phyloP scores from a whole-genome alignment of 805 yeast genomes.

The Millerago galiae region DNA sequence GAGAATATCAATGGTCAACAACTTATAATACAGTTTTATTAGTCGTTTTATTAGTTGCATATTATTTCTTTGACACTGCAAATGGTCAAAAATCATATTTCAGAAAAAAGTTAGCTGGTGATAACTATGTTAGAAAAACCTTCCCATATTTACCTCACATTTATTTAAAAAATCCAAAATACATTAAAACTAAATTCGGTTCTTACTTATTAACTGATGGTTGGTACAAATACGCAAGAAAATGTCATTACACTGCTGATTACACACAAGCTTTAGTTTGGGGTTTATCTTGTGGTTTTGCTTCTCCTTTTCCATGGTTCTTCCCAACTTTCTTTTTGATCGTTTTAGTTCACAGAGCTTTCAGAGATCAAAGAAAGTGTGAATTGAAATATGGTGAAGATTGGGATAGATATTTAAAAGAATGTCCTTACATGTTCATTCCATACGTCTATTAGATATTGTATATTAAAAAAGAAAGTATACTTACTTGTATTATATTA shows the following conservation, averaged over 20 bases:
- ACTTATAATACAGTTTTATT: slow-evolving; percentile 47
- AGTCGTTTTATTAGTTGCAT: slow-evolving; percentile 55
- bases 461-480: background rate
- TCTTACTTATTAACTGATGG: slow-evolving; percentile 84
- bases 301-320: slow-evolving; percentile 91
- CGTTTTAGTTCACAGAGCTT: slow-evolving; percentile 83
- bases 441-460: slow-evolving; percentile 67
- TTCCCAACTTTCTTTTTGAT: slow-evolving; percentile 86
- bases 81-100: slow-evolving; percentile 94
- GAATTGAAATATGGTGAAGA: slow-evolving; percentile 85
- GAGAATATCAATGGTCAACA: slow-evolving; percentile 44
- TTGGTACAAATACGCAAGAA: slow-evolving; percentile 91
- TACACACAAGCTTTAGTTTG: slow-evolving; percentile 82
- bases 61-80: slow-evolving; percentile 90
- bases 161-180: slow-evolving; percentile 74
- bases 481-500: background rate
- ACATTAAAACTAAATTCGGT: slow-evolving; percentile 80
- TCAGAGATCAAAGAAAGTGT: slow-evolving; percentile 83
- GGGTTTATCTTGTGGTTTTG: slow-evolving; percentile 87
- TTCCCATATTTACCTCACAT: slow-evolving; percentile 93
- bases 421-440: slow-evolving; percentile 87
- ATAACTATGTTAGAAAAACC: slow-evolving; percentile 65
- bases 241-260: slow-evolving; percentile 93
- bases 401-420: slow-evolving; percentile 80
- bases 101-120: slow-evolving; percentile 80